Percentiles rank a stretch among this genome's conserved stretches.
Conservation (phyloP, 2,329 filamentous ascomycete genomes). For the Thielaviopsis euricoi region DNA sequence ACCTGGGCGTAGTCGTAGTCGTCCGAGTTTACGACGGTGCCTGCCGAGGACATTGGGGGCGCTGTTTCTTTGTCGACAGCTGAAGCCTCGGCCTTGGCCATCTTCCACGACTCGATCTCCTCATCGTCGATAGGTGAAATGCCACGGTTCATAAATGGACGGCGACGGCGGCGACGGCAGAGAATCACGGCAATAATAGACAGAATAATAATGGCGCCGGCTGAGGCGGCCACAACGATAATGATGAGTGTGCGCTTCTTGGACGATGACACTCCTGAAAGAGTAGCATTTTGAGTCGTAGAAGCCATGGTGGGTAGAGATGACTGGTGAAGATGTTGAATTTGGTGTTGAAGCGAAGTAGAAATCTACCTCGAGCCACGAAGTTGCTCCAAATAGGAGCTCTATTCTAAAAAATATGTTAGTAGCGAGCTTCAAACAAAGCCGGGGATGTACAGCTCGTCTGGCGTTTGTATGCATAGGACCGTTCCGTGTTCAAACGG, state of each 20-base stretch:
- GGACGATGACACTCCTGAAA: too few species aligned
- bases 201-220: conserved; percentile 22
- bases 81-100: conserved; percentile 17
- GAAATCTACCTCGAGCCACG: neutral
- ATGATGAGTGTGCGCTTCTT: conserved; percentile 26
- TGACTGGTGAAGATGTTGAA: neutral
- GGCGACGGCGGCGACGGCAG: conserved; percentile 22
- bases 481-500: neutral
- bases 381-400: neutral
- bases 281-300: too few species aligned
- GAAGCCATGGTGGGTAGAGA: neutral
- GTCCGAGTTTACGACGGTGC: neutral
- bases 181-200: conserved; percentile 23
- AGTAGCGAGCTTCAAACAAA: neutral
- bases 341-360: neutral
- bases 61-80: conserved; percentile 16
- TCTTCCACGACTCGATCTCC: conserved; percentile 49
- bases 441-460: neutral
- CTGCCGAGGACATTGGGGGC: neutral
- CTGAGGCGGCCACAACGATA: conserved; percentile 33
- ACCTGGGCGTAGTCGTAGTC: neutral
- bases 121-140: conserved; percentile 48
- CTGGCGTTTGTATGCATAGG: neutral
- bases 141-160: conserved; percentile 33
- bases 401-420: neutral